Conservation (phyloP, 805 yeast genomes). For the Candida odintsovae region DNA sequence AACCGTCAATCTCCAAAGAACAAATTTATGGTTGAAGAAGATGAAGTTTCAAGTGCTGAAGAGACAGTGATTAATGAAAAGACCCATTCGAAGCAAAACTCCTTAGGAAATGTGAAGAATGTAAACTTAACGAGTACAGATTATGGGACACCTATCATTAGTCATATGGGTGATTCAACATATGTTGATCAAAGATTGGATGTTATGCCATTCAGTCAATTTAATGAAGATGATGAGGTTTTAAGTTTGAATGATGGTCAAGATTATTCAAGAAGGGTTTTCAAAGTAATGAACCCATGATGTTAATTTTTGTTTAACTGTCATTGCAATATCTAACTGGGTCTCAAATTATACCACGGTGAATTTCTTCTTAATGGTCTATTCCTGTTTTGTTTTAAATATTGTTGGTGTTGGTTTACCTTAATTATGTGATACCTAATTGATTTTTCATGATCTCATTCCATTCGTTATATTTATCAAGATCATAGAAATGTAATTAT, state of each 20-base stretch:
- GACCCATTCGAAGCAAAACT: neutral
- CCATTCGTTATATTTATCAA: neutral
- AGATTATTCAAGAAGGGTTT: slow-evolving; percentile 44
- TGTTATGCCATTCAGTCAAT: slow-evolving; percentile 22
- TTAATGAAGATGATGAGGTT: slow-evolving; percentile 22
- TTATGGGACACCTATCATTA: slow-evolving; percentile 20
- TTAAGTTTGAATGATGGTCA: slow-evolving; percentile 40
- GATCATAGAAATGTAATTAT: neutral
- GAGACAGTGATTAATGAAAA: slow-evolving; percentile 7
- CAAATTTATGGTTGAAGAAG: slow-evolving; percentile 17
- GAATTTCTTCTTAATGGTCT: too few species aligned
- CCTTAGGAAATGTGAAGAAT: neutral
- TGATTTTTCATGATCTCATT: too few species aligned
- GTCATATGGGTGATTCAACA: slow-evolving; percentile 18
- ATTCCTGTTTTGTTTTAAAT: too few species aligned
- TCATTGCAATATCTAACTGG: too few species aligned
- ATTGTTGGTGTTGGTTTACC: too few species aligned
- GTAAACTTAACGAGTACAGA: slow-evolving; percentile 4
- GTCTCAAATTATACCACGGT: too few species aligned
- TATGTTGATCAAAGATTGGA: slow-evolving; percentile 37
- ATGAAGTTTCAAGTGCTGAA: slow-evolving; percentile 8
- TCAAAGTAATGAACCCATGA: slow-evolving; percentile 42
- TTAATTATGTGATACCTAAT: too few species aligned
- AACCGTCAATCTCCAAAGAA: neutral
- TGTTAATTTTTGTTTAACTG: too few species aligned